phyloP scores from a whole-genome alignment of 2,329 filamentous ascomycete genomes.

The Huntiella omanensis region DNA sequence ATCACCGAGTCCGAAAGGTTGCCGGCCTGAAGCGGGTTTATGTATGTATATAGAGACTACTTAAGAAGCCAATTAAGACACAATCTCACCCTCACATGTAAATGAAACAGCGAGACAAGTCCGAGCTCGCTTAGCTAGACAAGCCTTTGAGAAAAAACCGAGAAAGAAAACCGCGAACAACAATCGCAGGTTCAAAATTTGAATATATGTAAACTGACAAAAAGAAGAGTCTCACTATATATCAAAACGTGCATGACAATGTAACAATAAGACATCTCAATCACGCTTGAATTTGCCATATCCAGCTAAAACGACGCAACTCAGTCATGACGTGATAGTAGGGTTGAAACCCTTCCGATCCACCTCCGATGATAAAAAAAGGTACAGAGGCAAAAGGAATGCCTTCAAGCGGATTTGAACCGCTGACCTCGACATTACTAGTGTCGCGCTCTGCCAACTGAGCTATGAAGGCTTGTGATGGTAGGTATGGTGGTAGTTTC shows the following conservation, averaged over 20 bases:
- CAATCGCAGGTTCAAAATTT: not conserved
- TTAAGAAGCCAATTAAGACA: not conserved
- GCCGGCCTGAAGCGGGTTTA: too few species aligned
- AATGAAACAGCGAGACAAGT: constrained; percentile 8
- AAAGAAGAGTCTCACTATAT: not conserved
- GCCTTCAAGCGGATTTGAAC: constrained; percentile 5
- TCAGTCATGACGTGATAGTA: not conserved
- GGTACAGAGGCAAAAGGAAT: not conserved
- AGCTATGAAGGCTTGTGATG: constrained; percentile 6
- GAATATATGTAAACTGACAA: not conserved
- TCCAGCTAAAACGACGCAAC: not conserved
- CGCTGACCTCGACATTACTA: constrained; percentile 9
- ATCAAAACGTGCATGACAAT: not conserved
- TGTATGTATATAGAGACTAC: too few species aligned
- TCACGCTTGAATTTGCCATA: not conserved
- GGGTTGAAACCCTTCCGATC: not conserved
- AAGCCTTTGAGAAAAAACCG: not conserved
- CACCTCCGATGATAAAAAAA: not conserved
- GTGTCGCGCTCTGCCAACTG: constrained; percentile 11
- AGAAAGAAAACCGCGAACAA: too few species aligned
- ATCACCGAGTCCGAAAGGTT: too few species aligned
- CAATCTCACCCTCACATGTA: not conserved
- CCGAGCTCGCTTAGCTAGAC: constrained; percentile 1
- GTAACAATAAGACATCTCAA: too few species aligned
- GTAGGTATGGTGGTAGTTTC: not conserved